Base-by-base conservation (phyloP, 148 eudicot species). In the Fagopyrum homotropicum region DNA sequence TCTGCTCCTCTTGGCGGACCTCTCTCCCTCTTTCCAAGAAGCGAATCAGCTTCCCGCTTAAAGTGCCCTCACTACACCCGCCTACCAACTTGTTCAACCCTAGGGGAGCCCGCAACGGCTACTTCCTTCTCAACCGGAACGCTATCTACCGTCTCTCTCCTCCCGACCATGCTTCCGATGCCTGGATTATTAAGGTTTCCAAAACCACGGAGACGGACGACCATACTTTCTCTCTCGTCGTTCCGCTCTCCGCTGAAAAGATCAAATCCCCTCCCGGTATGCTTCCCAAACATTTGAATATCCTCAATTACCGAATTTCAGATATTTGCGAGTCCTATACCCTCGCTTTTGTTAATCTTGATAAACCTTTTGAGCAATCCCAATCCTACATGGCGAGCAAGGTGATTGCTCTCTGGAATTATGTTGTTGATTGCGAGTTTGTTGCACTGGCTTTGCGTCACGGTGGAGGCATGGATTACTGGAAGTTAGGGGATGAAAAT, bases 1-100 rank as follows among this genome's bases (percentile, higher is more conserved):
- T 75, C 14, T 79, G 81, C 75, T 22, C 75, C 11, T 45, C 77
- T 19, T 79, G 81, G 75, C 78, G 81, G 2, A 30, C 75, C 6
- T 30, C 75, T 17, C 40, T 70, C 9, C 19, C 73, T 7, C 61
- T 49, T 55, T 16, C 75, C 46, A 54, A 15, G 11, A 54, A 71
- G n/a, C 78, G 11, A 0, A n/a, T 48, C 44, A 12, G 60, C 1
- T 69, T 46, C 14, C 75, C 78, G 29, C 46, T 75, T 45, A 2
- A 29, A 40, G 22, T 75, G 7, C 78, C 75, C n/a, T n/a, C 74
- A 44, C 29, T 73, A 40, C 4, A 11, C 30, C 22, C 56, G 59
- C 9, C 6, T 73, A 40, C 5, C 43, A 50, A 47, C 78, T 75
- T 22, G 26, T 22, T 22, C 26, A 22, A 22, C 26, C 26, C 26